Base-by-base conservation (phyloP, 371 early-diverging fungal genomes). In the Massospora cicadina region DNA sequence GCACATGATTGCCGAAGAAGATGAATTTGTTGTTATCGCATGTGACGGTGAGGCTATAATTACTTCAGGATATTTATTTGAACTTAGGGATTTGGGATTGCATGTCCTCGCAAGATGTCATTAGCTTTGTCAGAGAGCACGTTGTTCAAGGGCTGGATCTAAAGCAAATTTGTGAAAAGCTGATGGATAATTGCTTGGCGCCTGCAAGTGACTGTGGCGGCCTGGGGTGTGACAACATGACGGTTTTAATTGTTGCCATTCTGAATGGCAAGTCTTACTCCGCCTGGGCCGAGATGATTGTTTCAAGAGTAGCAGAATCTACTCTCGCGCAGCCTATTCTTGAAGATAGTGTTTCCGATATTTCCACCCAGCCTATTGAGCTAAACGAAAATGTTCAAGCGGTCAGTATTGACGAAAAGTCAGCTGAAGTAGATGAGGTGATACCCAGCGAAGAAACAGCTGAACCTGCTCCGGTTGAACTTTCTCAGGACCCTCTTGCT, bases 181-280 rank as follows among this genome's bases (percentile, higher is more conserved):
- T 93, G 60, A 93, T 95, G 93, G 90, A 92, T 60, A 71, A 75
- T 60, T 96, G 98, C 73, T 76, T 96, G 62, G 93, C 95, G 30
- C 76, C 80, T 30, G 81, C 89, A 65, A 80, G 79, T 65, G 89
- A 87, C 32, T 70, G 85, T 58, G 86, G 88, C 56, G 91, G 90
- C n/a, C 79, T 94, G 27, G 98, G 98, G 12, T 94, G 94, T 75
- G 98, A 98, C 71, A 98, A 98, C 77, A 98, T 98, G 98, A 93
- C 96, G 0, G 88, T 95, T 13, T 75, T 94, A 53, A 89, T 98
- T 55, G 87, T 92, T 2, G 98, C 79, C 0, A 71, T 95, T 54
- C 75, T 95, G 68, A 79, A 86, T 66, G 91, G 89, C 57, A 78
- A 77, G 68, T 74, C 84, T 12, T 66, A 73, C 60, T 80, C 82